Evolutionary conservation across 176 grass and related monocot species (phyloP), one percentile per base, ranked within the genome.

Genomic region (Chrysopogon serrulatus): DNA sequence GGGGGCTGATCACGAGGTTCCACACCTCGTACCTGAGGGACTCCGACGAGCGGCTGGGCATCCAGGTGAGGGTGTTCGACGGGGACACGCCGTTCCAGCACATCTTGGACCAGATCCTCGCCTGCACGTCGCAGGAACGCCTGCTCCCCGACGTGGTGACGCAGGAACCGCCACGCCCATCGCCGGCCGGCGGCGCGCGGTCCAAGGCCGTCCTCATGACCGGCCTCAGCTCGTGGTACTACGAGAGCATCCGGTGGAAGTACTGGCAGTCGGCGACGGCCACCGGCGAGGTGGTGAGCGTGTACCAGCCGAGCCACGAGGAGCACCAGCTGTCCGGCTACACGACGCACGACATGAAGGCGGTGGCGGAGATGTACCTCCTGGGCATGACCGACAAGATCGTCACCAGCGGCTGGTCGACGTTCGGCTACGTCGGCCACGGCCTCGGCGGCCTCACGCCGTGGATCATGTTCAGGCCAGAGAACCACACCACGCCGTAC

Each of bases 281-380:
- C 6, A 65, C 57, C 26, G 87, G 92, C 9, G 87, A 91, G 75
- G 78, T 91, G 1, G 81, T 94, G 21, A 77, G 84, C 60, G 84
- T 94, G 61, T 67, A 94, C 84, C 92, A 94, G 84, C 92, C 92
- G 6, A 94, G 84, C 76, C 89, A 91, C 80, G 92, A 94, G 80
- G 84, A 89, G 81, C 74, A 82, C 77, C 87, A 87, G 74, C 76
- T 87, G 31, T 71, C 51, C 0, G 87, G 87, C 6, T 47, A 77
- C 70, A 80, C 77, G 5, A 81, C 77, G 53, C 92, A 94, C 76
- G 87, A 94, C 83, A 84, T 80, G 85, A 91, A 89, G 76, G 92
- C 92, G 35, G 39, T 93, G 82, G 82, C 88, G 3, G 91, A 93
- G 88, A 93, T 93, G 74, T 82, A 65, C 65, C 85, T 93, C 43